Conservation (phyloP, 148 eudicot genomes). For the Hydrangea macrophylla region DNA sequence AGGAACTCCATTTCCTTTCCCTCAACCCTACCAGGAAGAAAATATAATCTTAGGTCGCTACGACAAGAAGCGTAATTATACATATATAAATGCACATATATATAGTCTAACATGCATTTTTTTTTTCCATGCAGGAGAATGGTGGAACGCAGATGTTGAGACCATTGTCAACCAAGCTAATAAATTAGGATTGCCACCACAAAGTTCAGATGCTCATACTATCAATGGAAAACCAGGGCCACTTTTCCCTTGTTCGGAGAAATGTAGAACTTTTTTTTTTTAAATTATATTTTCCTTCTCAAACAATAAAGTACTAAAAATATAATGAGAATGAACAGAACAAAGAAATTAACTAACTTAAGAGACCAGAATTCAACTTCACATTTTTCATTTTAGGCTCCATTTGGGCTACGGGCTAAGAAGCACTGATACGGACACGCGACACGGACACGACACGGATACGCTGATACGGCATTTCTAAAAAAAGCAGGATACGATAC, state of each 20-base stretch:
- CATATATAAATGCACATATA: no score
- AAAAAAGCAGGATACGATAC: no score
- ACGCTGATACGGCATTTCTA: no score
- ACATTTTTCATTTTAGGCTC: no score
- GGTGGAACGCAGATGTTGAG: slow-evolving; percentile 60
- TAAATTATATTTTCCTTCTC: no score
- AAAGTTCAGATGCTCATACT: slow-evolving; percentile 52
- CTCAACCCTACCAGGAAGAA: slow-evolving; percentile 43
- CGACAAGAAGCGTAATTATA: neutral
- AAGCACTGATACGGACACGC: no score
- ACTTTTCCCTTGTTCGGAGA: slow-evolving; percentile 54
- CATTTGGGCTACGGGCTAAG: no score
- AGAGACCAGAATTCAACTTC: no score
- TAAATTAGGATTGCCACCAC: slow-evolving; percentile 46
- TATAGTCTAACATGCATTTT: neutral
- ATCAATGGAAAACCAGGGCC: slow-evolving; percentile 67
- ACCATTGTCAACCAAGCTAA: slow-evolving; percentile 40
- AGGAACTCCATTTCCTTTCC: slow-evolving; percentile 51
- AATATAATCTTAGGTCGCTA: slow-evolving; percentile 39
- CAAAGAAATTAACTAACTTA: no score
- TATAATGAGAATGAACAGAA: no score
- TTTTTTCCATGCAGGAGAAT: slow-evolving; percentile 40
- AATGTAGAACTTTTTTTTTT: slow-evolving; percentile 29
- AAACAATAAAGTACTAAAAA: no score
- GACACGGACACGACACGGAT: no score